Conservation (phyloP, 1,284 basidiomycete species). For the Dichomitus squalens region DNA sequence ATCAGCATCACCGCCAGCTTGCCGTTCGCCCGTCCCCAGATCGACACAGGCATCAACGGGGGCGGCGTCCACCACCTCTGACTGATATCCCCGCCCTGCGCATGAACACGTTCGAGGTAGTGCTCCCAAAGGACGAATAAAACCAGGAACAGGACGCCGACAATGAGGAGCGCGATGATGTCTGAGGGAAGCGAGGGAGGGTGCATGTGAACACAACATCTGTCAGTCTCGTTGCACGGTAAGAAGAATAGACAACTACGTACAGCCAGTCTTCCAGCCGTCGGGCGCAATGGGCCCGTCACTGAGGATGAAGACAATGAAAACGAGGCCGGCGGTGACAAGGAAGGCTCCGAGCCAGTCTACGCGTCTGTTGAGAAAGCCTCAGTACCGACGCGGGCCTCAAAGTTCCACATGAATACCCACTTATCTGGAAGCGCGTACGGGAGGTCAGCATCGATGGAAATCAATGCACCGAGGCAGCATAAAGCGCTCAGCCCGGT, state of each 20-base stretch:
- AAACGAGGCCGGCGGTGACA: slow-evolving; percentile 73
- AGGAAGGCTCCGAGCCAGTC: slow-evolving; percentile 87
- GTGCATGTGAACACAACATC: not conserved
- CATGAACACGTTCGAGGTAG: slow-evolving; percentile 49
- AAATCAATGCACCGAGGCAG: slow-evolving; percentile 42
- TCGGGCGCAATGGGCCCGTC: slow-evolving; percentile 71
- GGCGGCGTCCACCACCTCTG: slow-evolving; percentile 47
- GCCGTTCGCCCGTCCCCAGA: slow-evolving; percentile 71
- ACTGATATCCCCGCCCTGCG: slow-evolving; percentile 30
- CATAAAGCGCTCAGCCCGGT: slow-evolving; percentile 47
- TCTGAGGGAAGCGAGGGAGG: slow-evolving; percentile 35
- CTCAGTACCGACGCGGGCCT: not conserved
- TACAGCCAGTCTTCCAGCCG: slow-evolving; percentile 79
- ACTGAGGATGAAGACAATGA: slow-evolving; percentile 81
- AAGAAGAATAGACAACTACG: slow-evolving; percentile 34
- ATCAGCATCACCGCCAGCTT: slow-evolving; percentile 65
- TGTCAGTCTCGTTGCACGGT: not conserved
- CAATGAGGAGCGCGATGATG: slow-evolving; percentile 63
- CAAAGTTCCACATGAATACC: not conserved
- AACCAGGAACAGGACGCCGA: slow-evolving; percentile 63
- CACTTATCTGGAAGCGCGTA: slow-evolving; percentile 47
- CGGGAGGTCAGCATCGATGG: slow-evolving; percentile 47
- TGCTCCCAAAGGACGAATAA: slow-evolving; percentile 74
- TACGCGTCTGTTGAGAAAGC: slow-evolving; percentile 44
- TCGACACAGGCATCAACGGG: slow-evolving; percentile 69